Evolutionary conservation across 768 basidiomycete genomes (phyloP).

Genomic region (Botryobasidium botryosum): DNA sequence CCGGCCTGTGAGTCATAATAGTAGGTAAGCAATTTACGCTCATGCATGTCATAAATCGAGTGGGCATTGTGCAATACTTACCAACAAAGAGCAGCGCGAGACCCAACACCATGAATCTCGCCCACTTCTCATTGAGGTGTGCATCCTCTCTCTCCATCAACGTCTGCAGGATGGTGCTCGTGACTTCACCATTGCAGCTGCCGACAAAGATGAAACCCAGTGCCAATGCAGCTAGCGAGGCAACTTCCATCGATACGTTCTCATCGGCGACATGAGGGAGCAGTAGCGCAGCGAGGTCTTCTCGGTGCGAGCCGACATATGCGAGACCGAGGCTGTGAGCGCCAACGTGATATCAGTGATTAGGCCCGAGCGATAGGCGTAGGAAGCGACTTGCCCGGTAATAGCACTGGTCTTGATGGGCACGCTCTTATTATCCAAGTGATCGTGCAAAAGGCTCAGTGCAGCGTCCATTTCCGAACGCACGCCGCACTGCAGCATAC

Average conservation of each 20-base stretch:
- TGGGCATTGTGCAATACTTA: slow-evolving; percentile 27
- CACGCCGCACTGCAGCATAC: slow-evolving; percentile 76
- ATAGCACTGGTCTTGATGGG: slow-evolving; percentile 77
- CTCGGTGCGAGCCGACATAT: slow-evolving; percentile 83
- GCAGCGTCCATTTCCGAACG: slow-evolving; percentile 89
- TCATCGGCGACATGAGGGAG: slow-evolving; percentile 75
- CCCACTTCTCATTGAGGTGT: slow-evolving; percentile 83
- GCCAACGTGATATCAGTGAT: not conserved
- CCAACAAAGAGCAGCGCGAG: slow-evolving; percentile 84
- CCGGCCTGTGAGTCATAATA: slow-evolving; percentile 35
- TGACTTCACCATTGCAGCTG: slow-evolving; percentile 85
- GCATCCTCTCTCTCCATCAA: slow-evolving; percentile 41
- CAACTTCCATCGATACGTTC: slow-evolving; percentile 70
- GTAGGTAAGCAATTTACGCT: not conserved
- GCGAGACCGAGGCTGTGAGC: slow-evolving; percentile 61
- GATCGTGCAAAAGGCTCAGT: slow-evolving; percentile 75
- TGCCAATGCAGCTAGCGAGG: slow-evolving; percentile 67
- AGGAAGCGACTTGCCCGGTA: slow-evolving; percentile 31
- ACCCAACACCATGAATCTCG: slow-evolving; percentile 76
- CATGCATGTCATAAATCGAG: not conserved
- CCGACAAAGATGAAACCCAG: slow-evolving; percentile 94
- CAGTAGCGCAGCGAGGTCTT: slow-evolving; percentile 64
- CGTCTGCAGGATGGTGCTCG: slow-evolving; percentile 74
- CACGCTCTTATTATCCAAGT: slow-evolving; percentile 73
- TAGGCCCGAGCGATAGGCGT: not conserved